Base-by-base conservation (phyloP, 495 filamentous ascomycete genomes). In the Neurospora tetraspora region DNA sequence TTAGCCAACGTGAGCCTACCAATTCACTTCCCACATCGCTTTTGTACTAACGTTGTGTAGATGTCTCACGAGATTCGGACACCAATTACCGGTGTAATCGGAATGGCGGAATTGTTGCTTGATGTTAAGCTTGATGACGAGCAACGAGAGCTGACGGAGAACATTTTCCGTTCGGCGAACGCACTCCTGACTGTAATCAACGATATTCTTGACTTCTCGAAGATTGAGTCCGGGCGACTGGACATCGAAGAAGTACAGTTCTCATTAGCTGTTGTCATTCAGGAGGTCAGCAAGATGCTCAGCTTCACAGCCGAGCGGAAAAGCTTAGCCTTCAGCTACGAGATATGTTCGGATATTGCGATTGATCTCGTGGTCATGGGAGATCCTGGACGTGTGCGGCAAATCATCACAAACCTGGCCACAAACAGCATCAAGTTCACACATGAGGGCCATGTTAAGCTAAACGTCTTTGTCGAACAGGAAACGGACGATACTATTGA, bases 51-150 rank as follows among this genome's bases (percentile, higher is more conserved):
- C 10, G 3, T 2, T 31, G 14, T 27, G 7, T 65, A 92, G 81
- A 97, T 97, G 93, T 92, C 89, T 31, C 94, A 97, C 80, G 94
- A 97, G 80, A 93, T 97, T 71, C 87, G 94, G 53, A 97, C 94
- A 4, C 85, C 85, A 6, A 86, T 86, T 39, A 83, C 81, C 5
- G 91, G 92, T n/a, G 91, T 94, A 76, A 89, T 92, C 68, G 87
- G 91, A 43, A 92, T 93, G 84, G 83, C 91, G 5, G 88, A 92
- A 47, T 85, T 93, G 71, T 81, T 94, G 38, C 80, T 90, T 27
- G 90, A 91, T 74, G 92, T 88, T n/a, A 77, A 83, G 8, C 81
- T 97, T 36, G 83, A 86, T 45, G 81, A 86, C 3, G 90, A 94
- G 68, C 92, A 95, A 76, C 83, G 84, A 31, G 92, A 96, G 45